phyloP scores from a whole-genome alignment of 495 filamentous ascomycete genomes.

The Rusavskia elegans region DNA sequence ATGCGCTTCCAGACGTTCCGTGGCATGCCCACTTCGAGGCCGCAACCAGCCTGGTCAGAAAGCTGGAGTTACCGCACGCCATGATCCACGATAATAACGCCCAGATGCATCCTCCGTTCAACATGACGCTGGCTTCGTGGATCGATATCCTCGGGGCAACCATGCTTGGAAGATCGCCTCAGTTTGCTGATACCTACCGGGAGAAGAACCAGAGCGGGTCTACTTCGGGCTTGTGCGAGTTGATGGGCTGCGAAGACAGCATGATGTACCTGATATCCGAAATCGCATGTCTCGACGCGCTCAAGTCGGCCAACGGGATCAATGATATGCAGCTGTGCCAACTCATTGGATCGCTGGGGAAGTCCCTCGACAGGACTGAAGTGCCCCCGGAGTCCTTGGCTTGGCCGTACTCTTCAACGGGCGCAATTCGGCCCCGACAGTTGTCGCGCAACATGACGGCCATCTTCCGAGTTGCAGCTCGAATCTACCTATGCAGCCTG shows the following conservation, averaged over 20 bases:
- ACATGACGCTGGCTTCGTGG: constrained; percentile 90
- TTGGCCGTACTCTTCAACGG: constrained; percentile 36
- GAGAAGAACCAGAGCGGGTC: constrained; percentile 65
- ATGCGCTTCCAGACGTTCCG: constrained; percentile 80
- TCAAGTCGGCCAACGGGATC: constrained; percentile 62
- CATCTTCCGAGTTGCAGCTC: constrained; percentile 80
- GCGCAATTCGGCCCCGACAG: constrained; percentile 63
- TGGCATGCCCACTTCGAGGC: constrained; percentile 97
- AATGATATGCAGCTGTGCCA: constrained; percentile 70
- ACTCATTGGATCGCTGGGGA: constrained; percentile 66
- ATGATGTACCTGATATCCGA: constrained; percentile 98
- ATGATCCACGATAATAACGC: constrained; percentile 36
- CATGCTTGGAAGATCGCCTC: constrained; percentile 71
- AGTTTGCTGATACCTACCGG: constrained; percentile 83
- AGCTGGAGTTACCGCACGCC: constrained; percentile 62
- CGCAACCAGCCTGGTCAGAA: constrained; percentile 62
- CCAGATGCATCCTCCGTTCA: constrained; percentile 63
- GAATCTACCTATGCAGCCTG: constrained; percentile 87
- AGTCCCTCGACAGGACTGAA: constrained; percentile 73
- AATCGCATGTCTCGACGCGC: constrained; percentile 82
- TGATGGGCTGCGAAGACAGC: constrained; percentile 96
- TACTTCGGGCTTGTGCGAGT: constrained; percentile 65
- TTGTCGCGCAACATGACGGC: constrained; percentile 74
- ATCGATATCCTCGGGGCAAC: constrained; percentile 94
- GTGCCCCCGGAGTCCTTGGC: constrained; percentile 37